Evolutionary conservation across 805 yeast genomes (phyloP), one percentile per base, ranked within the genome.

Genomic region (Starmerella bombicola): DNA sequence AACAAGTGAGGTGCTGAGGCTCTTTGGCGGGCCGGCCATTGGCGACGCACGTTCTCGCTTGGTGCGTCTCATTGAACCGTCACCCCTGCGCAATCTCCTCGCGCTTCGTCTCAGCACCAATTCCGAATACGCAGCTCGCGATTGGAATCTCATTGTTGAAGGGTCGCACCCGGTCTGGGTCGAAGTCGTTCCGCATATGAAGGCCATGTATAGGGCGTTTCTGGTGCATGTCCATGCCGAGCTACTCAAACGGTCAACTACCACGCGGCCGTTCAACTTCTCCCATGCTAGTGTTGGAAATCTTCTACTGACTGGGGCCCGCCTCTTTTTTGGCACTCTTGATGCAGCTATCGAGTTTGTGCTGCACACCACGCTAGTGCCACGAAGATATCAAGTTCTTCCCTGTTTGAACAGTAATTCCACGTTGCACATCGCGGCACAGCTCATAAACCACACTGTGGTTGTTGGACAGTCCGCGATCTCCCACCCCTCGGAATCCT

Each of bases 381-480:
- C 72, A n/a, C 55, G 68, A 2, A 56, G 59, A 5, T 62, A 69
- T 3, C 66, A 71, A 31, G 83, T 85, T 2, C 57, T 82, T 5
- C 94, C 95, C 0, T 84, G 93, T 46, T 64, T 85, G 30, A 83
- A 80, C 54, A 80, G 94, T 7, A 82, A 79, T 52, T 81, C 80
- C 62, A 76, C 86, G 13, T 82, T 83, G 49, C 93, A 85, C 53
- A 84, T 86, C 21, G 76, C 88, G 37, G 95, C 95, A 0, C 50
- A 70, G 22, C 64, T 86, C 33, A 62, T 64, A 25, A 72, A 82
- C 58, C 94, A 93, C 2, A 65, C 70, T 3, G 65, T 79, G 2
- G 77, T 86, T 26, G 79, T 86, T 0, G 97, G 97, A 10, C 97
- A 86, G 58, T 78, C 88, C 3, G 94, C 85, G 55, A 86, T 86